phyloP scores from a whole-genome alignment of 495 filamentous ascomycete genomes.

The Penicillium samsonianum region DNA sequence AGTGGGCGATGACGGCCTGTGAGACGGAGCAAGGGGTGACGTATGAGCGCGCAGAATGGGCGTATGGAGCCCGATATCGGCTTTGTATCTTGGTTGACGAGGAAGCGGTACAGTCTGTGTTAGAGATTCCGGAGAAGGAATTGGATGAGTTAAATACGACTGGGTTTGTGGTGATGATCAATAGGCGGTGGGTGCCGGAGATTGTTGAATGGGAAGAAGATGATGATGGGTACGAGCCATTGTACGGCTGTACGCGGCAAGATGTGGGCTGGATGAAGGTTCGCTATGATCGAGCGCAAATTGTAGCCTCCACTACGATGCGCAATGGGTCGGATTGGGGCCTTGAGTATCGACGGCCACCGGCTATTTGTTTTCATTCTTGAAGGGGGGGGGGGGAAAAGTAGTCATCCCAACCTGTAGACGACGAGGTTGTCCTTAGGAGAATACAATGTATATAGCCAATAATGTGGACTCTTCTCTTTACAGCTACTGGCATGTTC shows the following conservation, averaged over 20 bases:
- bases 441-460: no score
- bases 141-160: conserved; percentile 13
- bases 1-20: conserved; percentile 9
- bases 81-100: conserved; percentile 14
- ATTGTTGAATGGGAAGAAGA: conserved; percentile 5
- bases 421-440: no score
- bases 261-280: conserved; percentile 15
- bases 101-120: conserved; percentile 15
- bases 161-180: conserved; percentile 15
- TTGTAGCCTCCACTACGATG: conserved; percentile 10
- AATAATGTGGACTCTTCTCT: no score
- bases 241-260: conserved; percentile 12
- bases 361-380: conserved; percentile 14
- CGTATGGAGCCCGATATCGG: conserved; percentile 9
- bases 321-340: conserved; percentile 9
- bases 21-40: conserved; percentile 12
- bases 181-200: conserved; percentile 12
- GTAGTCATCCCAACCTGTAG: no score
- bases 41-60: neutral
- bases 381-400: conserved; percentile 5
- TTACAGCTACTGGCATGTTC: no score
- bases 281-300: conserved; percentile 8
- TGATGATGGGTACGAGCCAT: conserved; percentile 12
- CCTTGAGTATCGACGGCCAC: conserved; percentile 16
- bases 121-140: conserved; percentile 10